phyloP scores from a whole-genome alignment of 2,329 filamentous ascomycete genomes.

The Tolypocladium paradoxum region DNA sequence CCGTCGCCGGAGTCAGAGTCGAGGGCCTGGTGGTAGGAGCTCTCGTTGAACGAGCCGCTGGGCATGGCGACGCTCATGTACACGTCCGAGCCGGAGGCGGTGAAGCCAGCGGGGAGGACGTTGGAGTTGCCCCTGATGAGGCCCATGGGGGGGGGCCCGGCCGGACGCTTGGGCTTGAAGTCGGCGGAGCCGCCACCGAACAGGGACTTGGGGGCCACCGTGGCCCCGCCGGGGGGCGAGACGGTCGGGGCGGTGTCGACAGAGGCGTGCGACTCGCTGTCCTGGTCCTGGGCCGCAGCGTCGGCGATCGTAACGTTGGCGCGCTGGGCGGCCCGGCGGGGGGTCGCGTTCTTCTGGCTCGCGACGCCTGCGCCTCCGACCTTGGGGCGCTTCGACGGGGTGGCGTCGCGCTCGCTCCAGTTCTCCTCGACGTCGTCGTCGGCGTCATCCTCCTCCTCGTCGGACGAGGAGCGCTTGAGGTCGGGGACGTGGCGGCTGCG shows the following conservation, averaged over 20 bases:
- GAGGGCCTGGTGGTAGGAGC: background rate
- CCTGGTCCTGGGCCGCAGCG: constrained; percentile 14
- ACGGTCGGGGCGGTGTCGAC: constrained; percentile 6
- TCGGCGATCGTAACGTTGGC: constrained; percentile 23
- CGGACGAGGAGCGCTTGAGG: constrained; percentile 16
- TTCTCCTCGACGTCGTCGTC: constrained; percentile 16
- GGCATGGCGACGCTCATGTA: constrained; percentile 2
- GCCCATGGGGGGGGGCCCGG: background rate
- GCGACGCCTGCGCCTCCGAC: constrained; percentile 13
- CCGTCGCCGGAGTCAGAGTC: constrained; percentile 6
- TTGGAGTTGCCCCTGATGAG: background rate
- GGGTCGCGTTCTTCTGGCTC: constrained; percentile 14
- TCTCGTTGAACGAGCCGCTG: background rate
- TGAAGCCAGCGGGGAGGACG: constrained; percentile 2
- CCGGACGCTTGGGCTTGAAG: background rate
- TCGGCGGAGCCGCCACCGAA: background rate
- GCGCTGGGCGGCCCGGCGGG: constrained; percentile 20
- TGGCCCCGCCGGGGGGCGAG: background rate
- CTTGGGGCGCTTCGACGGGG: constrained; percentile 25
- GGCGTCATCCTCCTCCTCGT: constrained; percentile 16
- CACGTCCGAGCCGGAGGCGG: constrained; percentile 4
- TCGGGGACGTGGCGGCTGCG: constrained; percentile 6
- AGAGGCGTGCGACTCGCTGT: constrained; percentile 16
- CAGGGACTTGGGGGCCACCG: constrained; percentile 1
- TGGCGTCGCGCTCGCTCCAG: constrained; percentile 23